A percentile compares a stretch with the other conserved stretches of the same genome.
phyloP scores from a whole-genome alignment of 352 stramenopile species.

The Phytophthora pseudosyringae region DNA sequence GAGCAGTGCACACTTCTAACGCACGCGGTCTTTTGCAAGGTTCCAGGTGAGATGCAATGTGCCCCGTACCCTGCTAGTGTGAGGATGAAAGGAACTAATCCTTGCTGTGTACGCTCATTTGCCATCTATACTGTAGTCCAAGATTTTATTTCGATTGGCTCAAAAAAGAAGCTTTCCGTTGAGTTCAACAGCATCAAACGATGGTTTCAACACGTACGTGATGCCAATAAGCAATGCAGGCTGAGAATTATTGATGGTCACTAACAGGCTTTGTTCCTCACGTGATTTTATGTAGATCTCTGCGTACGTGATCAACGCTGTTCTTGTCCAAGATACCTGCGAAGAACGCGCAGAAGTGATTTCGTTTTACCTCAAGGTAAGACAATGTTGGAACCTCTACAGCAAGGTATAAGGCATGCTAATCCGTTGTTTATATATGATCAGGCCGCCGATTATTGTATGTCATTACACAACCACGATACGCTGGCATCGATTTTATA shows the following conservation, averaged over 20 bases:
- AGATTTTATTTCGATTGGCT: slow-evolving; percentile 67
- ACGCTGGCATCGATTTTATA: slow-evolving; percentile 87
- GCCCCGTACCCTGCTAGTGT: background rate
- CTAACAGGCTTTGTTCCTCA: slow-evolving; percentile 2
- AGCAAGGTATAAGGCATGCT: background rate
- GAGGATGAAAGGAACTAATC: slow-evolving; percentile 5
- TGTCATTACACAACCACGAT: slow-evolving; percentile 84
- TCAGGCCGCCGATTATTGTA: slow-evolving; percentile 74
- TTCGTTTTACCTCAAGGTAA: slow-evolving; percentile 80
- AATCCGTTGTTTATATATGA: slow-evolving; percentile 3
- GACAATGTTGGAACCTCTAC: background rate
- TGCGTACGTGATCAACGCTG: slow-evolving; percentile 83
- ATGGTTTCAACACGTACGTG: slow-evolving; percentile 87
- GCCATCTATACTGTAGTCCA: slow-evolving; percentile 48
- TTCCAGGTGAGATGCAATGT: slow-evolving; percentile 54
- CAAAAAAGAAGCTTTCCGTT: slow-evolving; percentile 57
- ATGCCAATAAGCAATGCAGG: background rate
- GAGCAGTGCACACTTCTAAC: slow-evolving; percentile 83
- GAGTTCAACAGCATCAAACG: slow-evolving; percentile 74
- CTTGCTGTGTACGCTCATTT: background rate
- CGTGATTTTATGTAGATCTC: slow-evolving; percentile 53
- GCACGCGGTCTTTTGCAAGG: slow-evolving; percentile 81
- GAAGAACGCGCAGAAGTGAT: slow-evolving; percentile 77
- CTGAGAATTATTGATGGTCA: background rate
- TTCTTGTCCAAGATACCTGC: slow-evolving; percentile 71